Conservation (phyloP, 768 basidiomycete species). For the Suillus subalutaceus region DNA sequence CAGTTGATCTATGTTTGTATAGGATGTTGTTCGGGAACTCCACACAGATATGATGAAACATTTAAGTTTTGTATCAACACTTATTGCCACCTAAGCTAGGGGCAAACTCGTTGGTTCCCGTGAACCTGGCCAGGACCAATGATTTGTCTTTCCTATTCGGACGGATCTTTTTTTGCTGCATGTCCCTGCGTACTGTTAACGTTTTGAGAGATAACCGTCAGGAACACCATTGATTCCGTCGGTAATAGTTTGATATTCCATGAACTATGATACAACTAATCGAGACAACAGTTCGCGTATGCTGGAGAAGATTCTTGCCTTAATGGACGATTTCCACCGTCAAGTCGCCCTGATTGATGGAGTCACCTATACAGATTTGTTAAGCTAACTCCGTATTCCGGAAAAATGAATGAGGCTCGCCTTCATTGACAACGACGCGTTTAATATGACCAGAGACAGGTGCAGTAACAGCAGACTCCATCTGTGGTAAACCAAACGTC, state of each 20-base stretch:
- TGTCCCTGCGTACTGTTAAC: constrained; percentile 3
- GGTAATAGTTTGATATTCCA: constrained; percentile 12
- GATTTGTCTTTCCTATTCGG: constrained; percentile 3
- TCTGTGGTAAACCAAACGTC: constrained; percentile 51
- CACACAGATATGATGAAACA: constrained; percentile 46
- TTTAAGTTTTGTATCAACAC: constrained; percentile 33
- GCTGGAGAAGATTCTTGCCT: constrained; percentile 18
- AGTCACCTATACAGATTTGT: constrained; percentile 63
- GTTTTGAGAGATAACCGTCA: not conserved
- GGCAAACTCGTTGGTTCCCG: constrained; percentile 6
- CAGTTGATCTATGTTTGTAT: constrained; percentile 14
- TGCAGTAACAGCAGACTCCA: constrained; percentile 96
- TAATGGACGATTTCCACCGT: constrained; percentile 85
- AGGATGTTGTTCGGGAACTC: constrained; percentile 61
- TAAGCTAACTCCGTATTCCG: constrained; percentile 11
- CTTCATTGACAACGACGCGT: constrained; percentile 89
- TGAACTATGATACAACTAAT: constrained; percentile 25
- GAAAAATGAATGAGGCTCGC: constrained; percentile 38
- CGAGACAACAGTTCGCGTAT: constrained; percentile 17
- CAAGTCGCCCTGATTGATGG: constrained; percentile 92
- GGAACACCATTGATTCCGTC: constrained; percentile 5
- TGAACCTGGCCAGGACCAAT: not conserved
- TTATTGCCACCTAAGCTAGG: constrained; percentile 20
- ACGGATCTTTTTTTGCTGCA: not conserved
- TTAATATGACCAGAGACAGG: constrained; percentile 97